Evolutionary conservation across 768 basidiomycete genomes (phyloP), one percentile per base, ranked within the genome.

Genomic region (Pseudohyphozyma bogoriensis): DNA sequence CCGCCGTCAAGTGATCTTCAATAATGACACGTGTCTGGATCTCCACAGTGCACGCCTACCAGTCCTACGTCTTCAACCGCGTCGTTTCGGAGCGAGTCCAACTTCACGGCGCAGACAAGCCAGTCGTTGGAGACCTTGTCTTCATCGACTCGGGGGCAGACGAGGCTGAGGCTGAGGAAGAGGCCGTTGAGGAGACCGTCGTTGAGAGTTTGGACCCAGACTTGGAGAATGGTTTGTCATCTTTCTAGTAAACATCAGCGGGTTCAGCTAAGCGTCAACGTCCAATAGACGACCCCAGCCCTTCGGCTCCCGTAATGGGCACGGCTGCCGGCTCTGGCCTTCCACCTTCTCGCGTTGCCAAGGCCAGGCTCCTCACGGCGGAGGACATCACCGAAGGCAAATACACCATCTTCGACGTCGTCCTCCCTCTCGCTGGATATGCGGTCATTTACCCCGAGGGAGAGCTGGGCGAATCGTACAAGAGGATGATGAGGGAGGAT

Each of bases 11-110:
- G n/a, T n/a, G n/a, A n/a, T n/a, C n/a, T n/a, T n/a, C n/a, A n/a
- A n/a, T n/a, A n/a, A n/a, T n/a, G n/a, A n/a, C n/a, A n/a, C n/a
- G n/a, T n/a, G n/a, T n/a, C n/a, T n/a, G n/a, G n/a, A n/a, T n/a
- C n/a, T n/a, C n/a, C n/a, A n/a, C n/a, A n/a, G 84, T 96, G 56
- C 95, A 99, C 73, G 92, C 92, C 33, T 99, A 96, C 72, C 95
- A 99, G 73, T 92, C 89, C 20, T 99, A 96, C 69, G 85, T 97
- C 36, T 99, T 93, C 93, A 99, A 99, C 74, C 84, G 89, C 50
- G 85, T 96, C 58, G 89, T 92, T 42, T 96, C 92, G 4, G 90
- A 96, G 74, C 85, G 95, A 16, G 84, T 97, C 69, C 83, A 82
- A 60, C 78, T 79, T 51, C 84, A 83, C 68, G 90, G 92, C 33